Percentiles rank a stretch among this genome's conserved stretches.
phyloP scores from a whole-genome alignment of 768 basidiomycete species.

The Glaciozyma antarctica region DNA sequence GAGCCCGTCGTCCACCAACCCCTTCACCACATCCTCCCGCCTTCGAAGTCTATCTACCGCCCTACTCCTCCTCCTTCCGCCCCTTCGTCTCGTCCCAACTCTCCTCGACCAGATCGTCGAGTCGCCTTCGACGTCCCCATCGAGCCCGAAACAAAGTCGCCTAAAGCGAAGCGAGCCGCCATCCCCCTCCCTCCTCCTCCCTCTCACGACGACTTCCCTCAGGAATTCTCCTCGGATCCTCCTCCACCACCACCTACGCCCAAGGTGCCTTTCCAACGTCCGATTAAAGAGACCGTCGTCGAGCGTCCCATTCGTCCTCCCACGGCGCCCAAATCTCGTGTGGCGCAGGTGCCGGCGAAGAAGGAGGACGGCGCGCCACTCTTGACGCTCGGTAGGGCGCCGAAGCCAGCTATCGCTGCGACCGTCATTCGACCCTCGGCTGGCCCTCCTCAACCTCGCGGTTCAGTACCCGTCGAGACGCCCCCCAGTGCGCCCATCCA shows the following conservation, averaged over 20 bases:
- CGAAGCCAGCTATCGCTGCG: slow-evolving; percentile 3
- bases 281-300: slow-evolving; percentile 25
- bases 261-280: not conserved
- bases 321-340: slow-evolving; percentile 6
- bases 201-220: not conserved
- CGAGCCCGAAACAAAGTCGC: not conserved
- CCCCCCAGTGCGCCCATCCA: slow-evolving; percentile 14
- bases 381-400: not conserved
- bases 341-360: not conserved
- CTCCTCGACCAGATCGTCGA: not conserved
- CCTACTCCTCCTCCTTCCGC: slow-evolving; percentile 11
- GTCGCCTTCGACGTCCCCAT: slow-evolving; percentile 23
- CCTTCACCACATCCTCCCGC: not conserved
- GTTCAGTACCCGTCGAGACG: not conserved
- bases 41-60: slow-evolving; percentile 9
- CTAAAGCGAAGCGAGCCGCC: slow-evolving; percentile 8
- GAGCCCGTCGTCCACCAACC: not conserved
- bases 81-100: slow-evolving; percentile 7
- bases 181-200: slow-evolving; percentile 12
- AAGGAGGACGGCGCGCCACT: slow-evolving; percentile 2
- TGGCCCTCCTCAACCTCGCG: not conserved
- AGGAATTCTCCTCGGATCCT: not conserved
- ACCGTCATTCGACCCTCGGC: not conserved
- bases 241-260: not conserved
- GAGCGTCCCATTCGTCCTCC: slow-evolving; percentile 22